Conservation (phyloP, 495 filamentous ascomycete species). For the Neurospora africana region DNA sequence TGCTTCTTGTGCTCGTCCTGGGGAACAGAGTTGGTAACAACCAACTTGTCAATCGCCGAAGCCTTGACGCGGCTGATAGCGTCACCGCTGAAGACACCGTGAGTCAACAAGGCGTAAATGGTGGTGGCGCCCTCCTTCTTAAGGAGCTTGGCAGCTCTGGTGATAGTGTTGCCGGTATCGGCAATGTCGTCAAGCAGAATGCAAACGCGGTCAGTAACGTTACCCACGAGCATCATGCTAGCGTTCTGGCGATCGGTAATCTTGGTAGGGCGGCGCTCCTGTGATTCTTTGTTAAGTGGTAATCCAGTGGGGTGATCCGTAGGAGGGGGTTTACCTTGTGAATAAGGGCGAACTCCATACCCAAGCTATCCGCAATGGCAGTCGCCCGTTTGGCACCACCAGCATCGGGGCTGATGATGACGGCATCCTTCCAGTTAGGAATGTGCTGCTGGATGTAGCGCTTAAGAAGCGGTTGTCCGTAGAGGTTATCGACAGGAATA, state of each 20-base stretch:
- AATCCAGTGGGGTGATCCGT: constrained; percentile 2
- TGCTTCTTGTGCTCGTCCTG: constrained; percentile 61
- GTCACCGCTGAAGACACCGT: constrained; percentile 89
- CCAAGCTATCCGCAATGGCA: constrained; percentile 85
- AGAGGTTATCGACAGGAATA: constrained; percentile 94
- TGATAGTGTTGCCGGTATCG: constrained; percentile 95
- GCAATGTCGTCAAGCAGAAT: constrained; percentile 92
- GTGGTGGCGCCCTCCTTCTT: constrained; percentile 85
- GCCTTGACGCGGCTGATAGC: constrained; percentile 92
- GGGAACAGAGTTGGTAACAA: constrained; percentile 91
- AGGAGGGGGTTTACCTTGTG: constrained; percentile 68
- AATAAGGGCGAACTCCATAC: constrained; percentile 90
- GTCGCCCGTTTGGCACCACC: constrained; percentile 97
- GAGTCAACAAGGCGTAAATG: constrained; percentile 86
- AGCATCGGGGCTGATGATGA: constrained; percentile 96
- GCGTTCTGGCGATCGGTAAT: constrained; percentile 92
- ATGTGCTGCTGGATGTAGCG: constrained; percentile 85
- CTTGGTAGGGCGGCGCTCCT: constrained; percentile 95
- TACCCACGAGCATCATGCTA: constrained; percentile 96
- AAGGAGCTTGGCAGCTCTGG: constrained; percentile 85
- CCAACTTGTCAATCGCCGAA: constrained; percentile 76
- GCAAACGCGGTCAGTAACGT: constrained; percentile 70
- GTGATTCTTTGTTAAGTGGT: constrained; percentile 10
- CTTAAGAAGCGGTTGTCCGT: constrained; percentile 77
- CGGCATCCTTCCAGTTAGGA: constrained; percentile 73